phyloP scores from a whole-genome alignment of 2,329 filamentous ascomycete species.

The Neofusicoccum ribis region DNA sequence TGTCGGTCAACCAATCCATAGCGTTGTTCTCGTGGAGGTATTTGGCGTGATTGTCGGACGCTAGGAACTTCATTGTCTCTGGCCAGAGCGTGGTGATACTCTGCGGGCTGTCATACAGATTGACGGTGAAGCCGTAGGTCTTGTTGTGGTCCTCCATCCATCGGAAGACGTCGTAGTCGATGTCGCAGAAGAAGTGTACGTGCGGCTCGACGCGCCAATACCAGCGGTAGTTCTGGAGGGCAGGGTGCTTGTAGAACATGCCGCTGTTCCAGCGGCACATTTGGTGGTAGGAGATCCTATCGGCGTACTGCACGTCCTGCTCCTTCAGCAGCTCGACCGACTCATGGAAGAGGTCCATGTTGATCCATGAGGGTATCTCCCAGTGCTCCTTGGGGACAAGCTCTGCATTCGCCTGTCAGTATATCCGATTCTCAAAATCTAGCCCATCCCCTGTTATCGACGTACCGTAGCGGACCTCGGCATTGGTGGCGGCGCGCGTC shows the following conservation, averaged over 20 bases:
- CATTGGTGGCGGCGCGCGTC: constrained; percentile 81
- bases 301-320: constrained; percentile 85
- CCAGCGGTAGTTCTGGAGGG: constrained; percentile 77
- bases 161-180: constrained; percentile 97
- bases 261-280: constrained; percentile 99
- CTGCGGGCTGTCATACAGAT: constrained; percentile 87
- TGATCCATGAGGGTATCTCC: constrained; percentile 90
- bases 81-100: constrained; percentile 90
- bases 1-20: constrained; percentile 83
- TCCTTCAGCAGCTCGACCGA: constrained; percentile 81
- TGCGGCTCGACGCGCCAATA: constrained; percentile 99
- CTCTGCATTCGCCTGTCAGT: constrained; percentile 55
- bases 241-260: constrained; percentile 95
- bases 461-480: constrained; percentile 79
- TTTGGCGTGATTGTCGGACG: constrained; percentile 67
- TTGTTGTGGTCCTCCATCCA: constrained; percentile 99
- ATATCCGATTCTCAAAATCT: background rate
- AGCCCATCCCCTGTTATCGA: background rate
- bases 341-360: constrained; percentile 79
- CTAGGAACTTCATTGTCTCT: constrained; percentile 88
- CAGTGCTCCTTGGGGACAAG: constrained; percentile 93
- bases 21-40: constrained; percentile 83
- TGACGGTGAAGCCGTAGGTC: constrained; percentile 98
- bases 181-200: constrained; percentile 97
- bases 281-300: constrained; percentile 89